A percentile compares a stretch with the other conserved stretches of the same genome.
Conservation (phyloP, 805 yeast species). For the Isabelozyma heimii region DNA sequence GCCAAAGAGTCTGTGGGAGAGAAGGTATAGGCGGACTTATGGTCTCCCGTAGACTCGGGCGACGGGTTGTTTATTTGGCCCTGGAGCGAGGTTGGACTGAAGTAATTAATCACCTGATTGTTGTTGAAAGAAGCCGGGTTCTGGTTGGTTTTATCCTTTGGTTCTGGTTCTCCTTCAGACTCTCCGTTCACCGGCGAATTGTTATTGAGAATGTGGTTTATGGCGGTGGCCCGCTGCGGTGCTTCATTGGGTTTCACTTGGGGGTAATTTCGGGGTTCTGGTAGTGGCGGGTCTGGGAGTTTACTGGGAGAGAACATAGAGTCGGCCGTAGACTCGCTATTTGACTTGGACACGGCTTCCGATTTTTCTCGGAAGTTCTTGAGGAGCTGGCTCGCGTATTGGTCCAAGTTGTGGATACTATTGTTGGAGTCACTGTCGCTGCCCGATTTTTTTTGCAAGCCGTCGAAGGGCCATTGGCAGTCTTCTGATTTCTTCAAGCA, state of each 20-base stretch:
- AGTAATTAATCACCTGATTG: not conserved
- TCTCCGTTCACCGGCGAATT: not conserved
- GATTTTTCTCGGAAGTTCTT: not conserved
- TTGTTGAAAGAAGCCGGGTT: not conserved
- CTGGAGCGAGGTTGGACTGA: not conserved
- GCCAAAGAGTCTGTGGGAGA: conserved; percentile 9
- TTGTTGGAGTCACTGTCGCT: not conserved
- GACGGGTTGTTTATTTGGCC: not conserved
- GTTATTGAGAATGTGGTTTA: not conserved
- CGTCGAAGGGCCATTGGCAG: conserved; percentile 9
- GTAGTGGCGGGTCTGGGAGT: not conserved
- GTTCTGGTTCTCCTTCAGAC: not conserved
- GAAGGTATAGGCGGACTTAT: not conserved
- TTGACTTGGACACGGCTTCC: not conserved
- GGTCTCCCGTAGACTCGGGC: not conserved
- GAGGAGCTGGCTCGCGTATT: not conserved
- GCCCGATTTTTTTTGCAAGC: not conserved
- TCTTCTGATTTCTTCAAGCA: conserved; percentile 7
- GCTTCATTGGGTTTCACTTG: not conserved
- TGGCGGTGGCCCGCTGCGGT: too few relatives aligned
- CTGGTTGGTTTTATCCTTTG: not conserved
- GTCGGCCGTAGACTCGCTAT: not conserved
- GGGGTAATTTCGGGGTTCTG: not conserved
- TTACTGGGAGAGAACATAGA: not conserved
- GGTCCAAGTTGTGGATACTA: not conserved